Evolutionary conservation across 768 basidiomycete species (phyloP), one percentile per base, ranked within the genome.

Genomic region (Lactarius hatsudake): DNA sequence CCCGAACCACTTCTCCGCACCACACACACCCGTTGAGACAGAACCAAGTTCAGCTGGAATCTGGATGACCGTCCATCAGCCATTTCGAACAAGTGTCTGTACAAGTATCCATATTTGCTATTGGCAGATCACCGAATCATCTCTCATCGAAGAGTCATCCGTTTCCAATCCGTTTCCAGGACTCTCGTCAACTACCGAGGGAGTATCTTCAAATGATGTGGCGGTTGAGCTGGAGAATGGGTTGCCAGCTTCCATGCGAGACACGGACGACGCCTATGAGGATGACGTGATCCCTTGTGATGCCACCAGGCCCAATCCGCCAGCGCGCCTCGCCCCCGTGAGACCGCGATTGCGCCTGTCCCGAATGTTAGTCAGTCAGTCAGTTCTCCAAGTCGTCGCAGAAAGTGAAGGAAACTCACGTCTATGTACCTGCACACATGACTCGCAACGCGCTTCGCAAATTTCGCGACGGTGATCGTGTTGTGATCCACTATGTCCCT

Each of bases 181-280:
- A 42, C 40, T 7, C 1, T 1, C 0, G 17, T 17, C 15, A 17
- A 17, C 6, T 38, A 38, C 38, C 5, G 38, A 15, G 43, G 15
- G 43, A 30, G 26, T 28, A 28, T 28, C 26, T 28, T 28, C 26
- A 28, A 28, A 28, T 12, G 9, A 67, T n/a, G 32, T 53, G 63
- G 17, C 57, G 66, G 13, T 56, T 56, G 2, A 68, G 62, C 12
- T 68, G 67, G 9, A 68, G 67, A 7, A 68, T 64, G 17, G 67
- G 67, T 3, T 68, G 67, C 67, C 67, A 68, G 15, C 67, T 68
- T 17, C 67, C 67, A 28, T 51, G 62, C 1, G 67, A 64, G 53
- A 67, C 66, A 3, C 59, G 66, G 4, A 67, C 51, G 9, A 34
- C 51, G 7, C 66, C 66, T 5, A 67, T 36, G 5, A 67, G 23